Conservation (phyloP, 1,139 yeast genomes). For the Sporopachydermia cereana region DNA sequence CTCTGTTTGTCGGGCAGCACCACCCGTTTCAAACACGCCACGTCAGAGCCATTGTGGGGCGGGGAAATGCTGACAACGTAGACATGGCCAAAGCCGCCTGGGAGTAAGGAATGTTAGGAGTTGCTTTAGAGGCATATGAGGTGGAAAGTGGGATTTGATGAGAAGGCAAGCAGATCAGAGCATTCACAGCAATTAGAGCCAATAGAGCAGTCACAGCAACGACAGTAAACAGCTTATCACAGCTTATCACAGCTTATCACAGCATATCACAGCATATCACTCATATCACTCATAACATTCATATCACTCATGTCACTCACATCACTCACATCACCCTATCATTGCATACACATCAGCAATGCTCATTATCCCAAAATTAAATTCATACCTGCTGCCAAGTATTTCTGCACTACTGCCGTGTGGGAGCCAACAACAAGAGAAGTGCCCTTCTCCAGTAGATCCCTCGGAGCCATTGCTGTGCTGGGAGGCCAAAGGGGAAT, state of each 20-base stretch:
- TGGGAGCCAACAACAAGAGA: conserved; percentile 56
- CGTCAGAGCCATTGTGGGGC: conserved; percentile 30
- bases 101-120: conserved; percentile 8
- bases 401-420: conserved; percentile 41
- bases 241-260: not conserved
- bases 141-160: not conserved
- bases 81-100: conserved; percentile 66
- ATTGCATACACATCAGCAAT: too few species aligned
- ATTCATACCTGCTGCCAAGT: conserved; percentile 48
- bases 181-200: too few species aligned
- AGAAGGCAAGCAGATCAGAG: too few species aligned
- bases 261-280: not conserved
- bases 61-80: conserved; percentile 53
- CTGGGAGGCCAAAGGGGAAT: not conserved
- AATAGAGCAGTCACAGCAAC: too few species aligned
- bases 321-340: too few species aligned
- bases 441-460: conserved; percentile 29
- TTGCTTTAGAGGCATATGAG: not conserved
- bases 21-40: conserved; percentile 66
- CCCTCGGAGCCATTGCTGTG: conserved; percentile 1
- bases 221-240: not conserved
- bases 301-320: too few species aligned
- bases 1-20: conserved; percentile 65
- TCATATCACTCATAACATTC: too few species aligned
- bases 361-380: too few species aligned